A percentile compares a stretch with the other conserved stretches of the same genome.
Evolutionary conservation across 805 yeast species (phyloP).

Genomic region (Teunomyces gatunensis): DNA sequence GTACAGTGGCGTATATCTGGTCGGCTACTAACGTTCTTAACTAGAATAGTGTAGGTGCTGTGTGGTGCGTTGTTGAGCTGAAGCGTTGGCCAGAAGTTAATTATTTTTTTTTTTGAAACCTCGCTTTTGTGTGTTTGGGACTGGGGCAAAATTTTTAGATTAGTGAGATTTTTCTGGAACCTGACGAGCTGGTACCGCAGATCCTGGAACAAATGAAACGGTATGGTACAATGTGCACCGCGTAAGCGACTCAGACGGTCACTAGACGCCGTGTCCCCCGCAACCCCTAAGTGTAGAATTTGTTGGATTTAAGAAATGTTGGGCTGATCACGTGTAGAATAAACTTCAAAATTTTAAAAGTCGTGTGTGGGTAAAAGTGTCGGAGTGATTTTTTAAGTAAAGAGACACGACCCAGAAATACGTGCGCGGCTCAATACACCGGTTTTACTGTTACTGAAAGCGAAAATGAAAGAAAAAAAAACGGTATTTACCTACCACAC

Average conservation of each 20-base stretch:
- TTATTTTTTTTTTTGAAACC: background rate
- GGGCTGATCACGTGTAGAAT: background rate
- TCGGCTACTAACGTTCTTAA: background rate
- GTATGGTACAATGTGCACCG: too few species aligned
- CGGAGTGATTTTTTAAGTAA: too few species aligned
- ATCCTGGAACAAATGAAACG: background rate
- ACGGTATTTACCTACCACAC: background rate
- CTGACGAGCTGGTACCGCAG: background rate
- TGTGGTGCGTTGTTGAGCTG: background rate
- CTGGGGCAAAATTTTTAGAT: background rate
- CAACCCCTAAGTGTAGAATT: background rate
- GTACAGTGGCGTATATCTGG: too few species aligned
- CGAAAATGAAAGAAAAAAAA: background rate
- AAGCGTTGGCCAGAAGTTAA: background rate
- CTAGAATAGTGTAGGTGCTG: background rate
- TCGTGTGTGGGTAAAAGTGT: too few species aligned
- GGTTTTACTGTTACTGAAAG: background rate
- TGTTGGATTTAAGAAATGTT: constrained; percentile 2
- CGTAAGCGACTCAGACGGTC: too few species aligned
- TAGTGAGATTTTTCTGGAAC: constrained; percentile 1
- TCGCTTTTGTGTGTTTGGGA: background rate
- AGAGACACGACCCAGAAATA: too few species aligned
- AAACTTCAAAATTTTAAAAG: too few species aligned
- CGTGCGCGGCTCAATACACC: background rate
- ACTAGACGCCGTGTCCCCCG: background rate